These are phyloP conservation scores for Fusarium temperatum DNA, from an alignment of 2,329 filamentous ascomycete genomes.

Conservation along the genomic window DNA sequence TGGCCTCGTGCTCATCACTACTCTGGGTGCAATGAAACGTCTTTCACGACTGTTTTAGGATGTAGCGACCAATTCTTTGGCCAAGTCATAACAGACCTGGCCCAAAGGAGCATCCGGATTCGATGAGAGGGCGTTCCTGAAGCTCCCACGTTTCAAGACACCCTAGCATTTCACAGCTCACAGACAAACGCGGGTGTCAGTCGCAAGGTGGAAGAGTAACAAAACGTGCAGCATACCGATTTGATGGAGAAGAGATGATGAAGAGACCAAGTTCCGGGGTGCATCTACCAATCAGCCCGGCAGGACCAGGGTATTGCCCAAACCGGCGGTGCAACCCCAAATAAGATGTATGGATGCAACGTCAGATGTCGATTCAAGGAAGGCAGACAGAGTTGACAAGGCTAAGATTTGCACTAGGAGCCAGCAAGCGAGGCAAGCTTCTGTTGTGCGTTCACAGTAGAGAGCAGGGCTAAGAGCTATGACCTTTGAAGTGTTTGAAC, in stretches of 20 bases:
- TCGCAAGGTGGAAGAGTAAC: conserved; percentile 26
- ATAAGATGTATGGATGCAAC: conserved; percentile 34
- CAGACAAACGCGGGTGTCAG: conserved; percentile 25
- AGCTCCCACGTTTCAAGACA: conserved; percentile 40
- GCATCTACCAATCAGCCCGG: conserved; percentile 41
- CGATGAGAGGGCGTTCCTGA: conserved; percentile 20
- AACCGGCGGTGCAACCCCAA: conserved; percentile 36
- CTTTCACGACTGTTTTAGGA: conserved; percentile 25
- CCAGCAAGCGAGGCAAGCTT: conserved; percentile 17
- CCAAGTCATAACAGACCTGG: conserved; percentile 4
- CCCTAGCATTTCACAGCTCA: conserved; percentile 22
- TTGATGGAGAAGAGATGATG: conserved; percentile 41
- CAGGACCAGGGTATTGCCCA: conserved; percentile 32
- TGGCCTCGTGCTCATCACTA: conserved; percentile 16
- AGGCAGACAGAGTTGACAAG: conserved; percentile 10
- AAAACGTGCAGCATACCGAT: conserved; percentile 43
- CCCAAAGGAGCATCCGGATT: conserved; percentile 24
- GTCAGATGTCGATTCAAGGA: conserved; percentile 37
- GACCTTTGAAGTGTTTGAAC: conserved; percentile 3
- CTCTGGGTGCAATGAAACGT: conserved; percentile 30
- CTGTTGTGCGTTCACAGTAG: conserved; percentile 1
- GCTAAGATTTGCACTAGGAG: conserved; percentile 19
- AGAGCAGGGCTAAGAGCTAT: not conserved
- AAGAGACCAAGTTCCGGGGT: conserved; percentile 35
- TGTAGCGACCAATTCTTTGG: conserved; percentile 6